Evolutionary conservation across 2,329 filamentous ascomycete genomes (phyloP).

Genomic region (Fusarium cyanostomum): DNA sequence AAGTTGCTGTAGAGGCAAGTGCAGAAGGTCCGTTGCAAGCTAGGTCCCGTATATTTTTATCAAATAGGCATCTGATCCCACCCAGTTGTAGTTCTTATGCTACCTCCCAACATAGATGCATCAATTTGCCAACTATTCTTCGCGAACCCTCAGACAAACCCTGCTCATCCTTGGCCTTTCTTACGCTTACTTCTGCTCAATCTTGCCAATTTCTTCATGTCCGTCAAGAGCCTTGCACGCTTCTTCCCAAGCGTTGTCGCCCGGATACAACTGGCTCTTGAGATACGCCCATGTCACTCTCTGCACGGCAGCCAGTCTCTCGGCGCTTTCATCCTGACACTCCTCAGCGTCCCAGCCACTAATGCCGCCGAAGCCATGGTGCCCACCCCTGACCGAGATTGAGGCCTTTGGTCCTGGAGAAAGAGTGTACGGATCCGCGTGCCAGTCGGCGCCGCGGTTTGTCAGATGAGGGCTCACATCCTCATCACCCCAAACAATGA

Average conservation of each 20-base stretch:
- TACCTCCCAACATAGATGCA: too few relatives aligned
- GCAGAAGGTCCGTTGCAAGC: too few relatives aligned
- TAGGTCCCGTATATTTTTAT: too few relatives aligned
- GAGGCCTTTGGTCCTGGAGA: constrained; percentile 33
- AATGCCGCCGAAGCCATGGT: constrained; percentile 41
- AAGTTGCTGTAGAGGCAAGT: too few relatives aligned
- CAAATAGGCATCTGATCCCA: too few relatives aligned
- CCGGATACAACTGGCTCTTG: constrained; percentile 34
- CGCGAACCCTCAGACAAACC: too few relatives aligned
- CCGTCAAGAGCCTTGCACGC: constrained; percentile 22
- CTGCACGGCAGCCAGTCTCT: constrained; percentile 37
- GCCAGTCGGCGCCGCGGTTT: constrained; percentile 37
- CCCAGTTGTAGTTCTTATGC: too few relatives aligned
- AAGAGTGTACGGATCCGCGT: constrained; percentile 34
- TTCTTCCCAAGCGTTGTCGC: constrained; percentile 31
- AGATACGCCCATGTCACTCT: constrained; percentile 41
- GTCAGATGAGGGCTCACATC: constrained; percentile 38
- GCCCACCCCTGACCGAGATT: constrained; percentile 31
- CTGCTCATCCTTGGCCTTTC: too few relatives aligned
- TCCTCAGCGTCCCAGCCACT: constrained; percentile 42
- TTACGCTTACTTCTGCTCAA: constrained; percentile 25
- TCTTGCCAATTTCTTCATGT: constrained; percentile 28
- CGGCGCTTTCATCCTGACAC: constrained; percentile 36
- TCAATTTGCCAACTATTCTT: too few relatives aligned
- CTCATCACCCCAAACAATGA: constrained; percentile 39